A percentile compares a stretch with the other conserved stretches of the same genome.
phyloP scores from a whole-genome alignment of 257 asterid species.

The Schizonepeta tenuifolia region DNA sequence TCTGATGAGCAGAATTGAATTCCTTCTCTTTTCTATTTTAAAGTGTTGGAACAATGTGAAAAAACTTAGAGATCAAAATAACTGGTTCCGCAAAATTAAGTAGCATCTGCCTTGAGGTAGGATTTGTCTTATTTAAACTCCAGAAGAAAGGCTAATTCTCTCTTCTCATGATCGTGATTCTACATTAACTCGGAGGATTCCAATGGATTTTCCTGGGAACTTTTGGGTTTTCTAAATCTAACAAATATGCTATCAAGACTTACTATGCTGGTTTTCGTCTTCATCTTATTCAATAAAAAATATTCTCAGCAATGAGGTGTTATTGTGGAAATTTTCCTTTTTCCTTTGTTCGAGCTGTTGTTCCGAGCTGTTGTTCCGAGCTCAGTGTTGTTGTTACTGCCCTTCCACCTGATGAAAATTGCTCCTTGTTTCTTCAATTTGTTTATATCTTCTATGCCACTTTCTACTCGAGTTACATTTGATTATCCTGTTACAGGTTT shows the following conservation, averaged over 20 bases:
- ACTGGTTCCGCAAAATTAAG: neutral
- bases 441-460: neutral
- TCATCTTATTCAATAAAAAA: neutral
- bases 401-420: conserved; percentile 21
- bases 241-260: neutral
- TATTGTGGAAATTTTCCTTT: neutral
- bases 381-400: neutral
- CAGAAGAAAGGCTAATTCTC: neutral
- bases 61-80: conserved; percentile 18
- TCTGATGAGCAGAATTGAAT: neutral
- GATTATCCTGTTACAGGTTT: conserved; percentile 57
- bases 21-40: neutral
- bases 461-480: conserved; percentile 12
- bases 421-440: conserved; percentile 10
- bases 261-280: neutral
- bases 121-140: conserved; percentile 9
- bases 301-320: conserved; percentile 3
- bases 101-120: conserved; percentile 13
- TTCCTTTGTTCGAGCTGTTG: conserved; percentile 11
- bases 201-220: neutral
- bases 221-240: conserved; percentile 14
- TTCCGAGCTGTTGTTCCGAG: neutral
- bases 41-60: conserved; percentile 8
- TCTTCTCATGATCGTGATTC: conserved; percentile 1
- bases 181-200: conserved; percentile 6